Evolutionary conservation across 352 stramenopile genomes (phyloP).

Genomic region (Aphanomyces invadans): DNA sequence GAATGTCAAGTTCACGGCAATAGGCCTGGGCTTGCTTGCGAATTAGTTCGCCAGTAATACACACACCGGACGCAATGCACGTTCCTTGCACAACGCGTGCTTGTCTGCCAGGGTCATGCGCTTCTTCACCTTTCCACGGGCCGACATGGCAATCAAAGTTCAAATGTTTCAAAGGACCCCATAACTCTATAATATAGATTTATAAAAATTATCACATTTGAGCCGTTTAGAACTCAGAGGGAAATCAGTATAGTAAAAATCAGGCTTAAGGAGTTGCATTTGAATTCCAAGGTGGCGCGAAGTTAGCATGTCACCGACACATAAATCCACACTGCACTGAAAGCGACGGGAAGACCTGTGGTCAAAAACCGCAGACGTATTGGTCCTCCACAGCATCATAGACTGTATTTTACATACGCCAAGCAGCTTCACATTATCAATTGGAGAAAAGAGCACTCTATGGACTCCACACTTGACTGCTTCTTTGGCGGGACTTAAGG

Average conservation of each 20-base stretch:
- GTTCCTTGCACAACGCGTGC: not conserved
- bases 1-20: not conserved
- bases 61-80: not conserved
- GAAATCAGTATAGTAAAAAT: too few species aligned
- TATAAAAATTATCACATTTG: constrained; percentile 2
- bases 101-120: not conserved
- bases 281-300: too few species aligned
- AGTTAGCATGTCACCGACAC: too few species aligned
- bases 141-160: not conserved
- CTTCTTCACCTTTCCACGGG: not conserved
- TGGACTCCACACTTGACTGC: not conserved
- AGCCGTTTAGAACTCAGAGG: not conserved
- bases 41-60: not conserved
- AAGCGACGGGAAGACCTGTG: not conserved
- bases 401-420: not conserved
- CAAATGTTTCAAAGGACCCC: not conserved
- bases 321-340: too few species aligned
- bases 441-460: not conserved
- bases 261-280: too few species aligned
- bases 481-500: not conserved
- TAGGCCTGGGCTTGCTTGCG: not conserved
- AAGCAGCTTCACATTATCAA: not conserved
- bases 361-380: not conserved
- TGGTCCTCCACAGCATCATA: not conserved
- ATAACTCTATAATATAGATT: not conserved